Conservation (phyloP, 2,329 filamentous ascomycete genomes). For the Coleophoma cylindrospora region DNA sequence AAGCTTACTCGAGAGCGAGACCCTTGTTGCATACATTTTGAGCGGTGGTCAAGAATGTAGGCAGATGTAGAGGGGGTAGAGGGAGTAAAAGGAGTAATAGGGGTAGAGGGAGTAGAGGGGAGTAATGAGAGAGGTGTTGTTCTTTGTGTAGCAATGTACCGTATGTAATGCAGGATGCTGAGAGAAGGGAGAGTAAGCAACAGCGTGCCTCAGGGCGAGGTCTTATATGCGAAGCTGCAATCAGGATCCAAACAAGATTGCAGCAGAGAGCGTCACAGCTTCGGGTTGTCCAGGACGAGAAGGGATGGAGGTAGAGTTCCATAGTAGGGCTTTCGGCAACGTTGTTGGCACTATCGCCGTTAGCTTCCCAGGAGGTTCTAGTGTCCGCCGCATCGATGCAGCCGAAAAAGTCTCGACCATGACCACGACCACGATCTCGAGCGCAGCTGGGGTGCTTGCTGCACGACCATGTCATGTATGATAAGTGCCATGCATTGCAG, state of each 20-base stretch:
- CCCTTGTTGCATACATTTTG: slow-evolving; percentile 22
- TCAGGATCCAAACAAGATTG: background rate
- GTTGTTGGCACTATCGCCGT: too few species aligned
- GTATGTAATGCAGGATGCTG: background rate
- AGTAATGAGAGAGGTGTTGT: background rate
- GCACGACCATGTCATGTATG: too few species aligned
- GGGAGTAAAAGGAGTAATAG: background rate
- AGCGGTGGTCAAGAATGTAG: background rate
- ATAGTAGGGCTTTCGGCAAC: background rate
- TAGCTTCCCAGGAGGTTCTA: too few species aligned
- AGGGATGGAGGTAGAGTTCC: background rate
- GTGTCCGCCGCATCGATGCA: too few species aligned
- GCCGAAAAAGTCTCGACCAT: too few species aligned
- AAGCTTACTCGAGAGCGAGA: slow-evolving; percentile 12
- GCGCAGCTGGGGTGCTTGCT: too few species aligned
- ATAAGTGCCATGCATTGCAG: too few species aligned
- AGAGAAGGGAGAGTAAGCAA: background rate
- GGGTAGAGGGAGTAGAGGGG: background rate
- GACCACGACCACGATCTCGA: too few species aligned
- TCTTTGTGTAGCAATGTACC: background rate
- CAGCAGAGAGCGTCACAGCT: background rate
- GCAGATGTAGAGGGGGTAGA: background rate
- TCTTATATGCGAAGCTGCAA: background rate
- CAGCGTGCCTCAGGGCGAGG: background rate
- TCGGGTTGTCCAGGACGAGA: too few species aligned